Evolutionary conservation across 768 basidiomycete species (phyloP).

Genomic region (Lentinula boryana): DNA sequence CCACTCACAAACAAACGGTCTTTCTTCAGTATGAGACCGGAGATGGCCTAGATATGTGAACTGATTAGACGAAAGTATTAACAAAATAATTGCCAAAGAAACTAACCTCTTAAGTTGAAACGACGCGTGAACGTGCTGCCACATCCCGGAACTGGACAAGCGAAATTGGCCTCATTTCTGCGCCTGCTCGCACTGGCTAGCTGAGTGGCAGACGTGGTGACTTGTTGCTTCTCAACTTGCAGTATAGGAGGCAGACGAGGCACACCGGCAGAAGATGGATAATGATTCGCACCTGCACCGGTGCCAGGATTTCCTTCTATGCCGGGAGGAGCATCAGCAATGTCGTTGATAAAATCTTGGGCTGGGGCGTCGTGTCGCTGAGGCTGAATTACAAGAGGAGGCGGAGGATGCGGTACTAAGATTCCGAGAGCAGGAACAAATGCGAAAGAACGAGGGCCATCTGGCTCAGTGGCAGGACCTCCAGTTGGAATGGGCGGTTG

Average conservation of each 20-base stretch:
- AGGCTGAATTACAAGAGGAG: background rate
- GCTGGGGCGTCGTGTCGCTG: constrained; percentile 5
- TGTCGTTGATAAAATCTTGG: background rate
- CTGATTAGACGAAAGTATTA: background rate
- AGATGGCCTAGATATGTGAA: constrained; percentile 61
- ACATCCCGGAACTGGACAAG: constrained; percentile 92
- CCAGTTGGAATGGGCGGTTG: constrained; percentile 13
- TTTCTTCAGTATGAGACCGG: constrained; percentile 91
- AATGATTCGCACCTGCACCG: constrained; percentile 49
- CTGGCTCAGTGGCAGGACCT: constrained; percentile 11
- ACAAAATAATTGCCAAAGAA: constrained; percentile 5
- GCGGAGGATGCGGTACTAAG: background rate
- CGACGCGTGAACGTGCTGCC: constrained; percentile 95
- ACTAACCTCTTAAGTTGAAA: constrained; percentile 77
- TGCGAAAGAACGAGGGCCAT: constrained; percentile 10
- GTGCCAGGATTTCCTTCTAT: constrained; percentile 22
- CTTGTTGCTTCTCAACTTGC: constrained; percentile 91
- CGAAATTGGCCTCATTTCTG: constrained; percentile 87
- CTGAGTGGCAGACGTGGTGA: constrained; percentile 92
- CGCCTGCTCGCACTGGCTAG: constrained; percentile 85
- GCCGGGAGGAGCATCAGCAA: constrained; percentile 24
- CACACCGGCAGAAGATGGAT: constrained; percentile 42
- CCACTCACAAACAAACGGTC: constrained; percentile 91
- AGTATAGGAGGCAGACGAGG: constrained; percentile 74
- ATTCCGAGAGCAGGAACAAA: constrained; percentile 5